These are phyloP conservation scores for Microstegium vimineum DNA, from an alignment of 176 grass and related monocot genomes.

Conservation along the genomic window DNA sequence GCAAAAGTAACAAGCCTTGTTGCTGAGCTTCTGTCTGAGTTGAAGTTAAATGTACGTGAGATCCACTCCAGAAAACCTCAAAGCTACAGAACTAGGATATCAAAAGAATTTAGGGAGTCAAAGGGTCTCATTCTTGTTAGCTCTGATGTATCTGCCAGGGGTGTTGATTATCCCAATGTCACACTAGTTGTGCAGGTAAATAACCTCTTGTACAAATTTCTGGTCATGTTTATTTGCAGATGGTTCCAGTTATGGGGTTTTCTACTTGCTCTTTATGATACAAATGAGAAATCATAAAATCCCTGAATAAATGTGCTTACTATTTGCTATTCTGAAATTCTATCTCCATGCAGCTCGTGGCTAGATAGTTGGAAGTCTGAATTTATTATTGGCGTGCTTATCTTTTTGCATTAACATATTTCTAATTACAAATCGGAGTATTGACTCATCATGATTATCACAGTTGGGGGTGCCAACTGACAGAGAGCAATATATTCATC, in stretches of 20 bases:
- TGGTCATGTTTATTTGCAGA: conserved; percentile 5
- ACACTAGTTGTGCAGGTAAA: conserved; percentile 96
- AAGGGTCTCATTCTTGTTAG: conserved; percentile 97
- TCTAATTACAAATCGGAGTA: background rate
- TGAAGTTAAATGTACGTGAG: conserved; percentile 88
- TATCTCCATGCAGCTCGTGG: background rate
- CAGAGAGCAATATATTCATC: conserved; percentile 96
- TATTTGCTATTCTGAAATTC: background rate
- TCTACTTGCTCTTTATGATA: background rate
- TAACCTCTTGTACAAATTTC: background rate
- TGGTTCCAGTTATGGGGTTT: background rate
- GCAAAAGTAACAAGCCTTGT: conserved; percentile 92
- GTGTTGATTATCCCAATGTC: conserved; percentile 98
- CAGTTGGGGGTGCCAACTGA: conserved; percentile 86
- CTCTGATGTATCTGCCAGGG: conserved; percentile 91
- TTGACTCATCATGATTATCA: conserved; percentile 12
- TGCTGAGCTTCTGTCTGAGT: conserved; percentile 71
- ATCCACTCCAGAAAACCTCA: conserved; percentile 96
- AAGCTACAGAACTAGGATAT: conserved; percentile 92
- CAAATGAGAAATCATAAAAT: background rate
- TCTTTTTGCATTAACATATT: conserved; percentile 4
- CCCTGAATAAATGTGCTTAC: background rate
- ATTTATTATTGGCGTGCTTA: background rate
- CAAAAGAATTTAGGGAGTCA: conserved; percentile 96
- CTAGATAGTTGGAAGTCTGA: background rate